Base-by-base conservation (phyloP, 1,139 yeast genomes). In the Blastobotrys buckinghamii region DNA sequence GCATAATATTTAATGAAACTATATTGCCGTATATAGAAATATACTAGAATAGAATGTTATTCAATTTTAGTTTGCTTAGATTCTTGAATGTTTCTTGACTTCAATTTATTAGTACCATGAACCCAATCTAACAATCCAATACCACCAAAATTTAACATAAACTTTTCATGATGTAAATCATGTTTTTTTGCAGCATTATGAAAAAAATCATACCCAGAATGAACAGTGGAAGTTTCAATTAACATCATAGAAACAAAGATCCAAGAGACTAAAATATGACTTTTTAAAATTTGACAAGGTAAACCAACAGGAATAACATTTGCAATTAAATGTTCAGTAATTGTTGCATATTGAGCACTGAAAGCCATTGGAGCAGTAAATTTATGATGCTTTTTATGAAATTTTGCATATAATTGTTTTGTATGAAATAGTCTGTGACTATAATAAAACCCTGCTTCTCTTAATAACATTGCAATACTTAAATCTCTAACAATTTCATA, bases 131-230 rank as follows among this genome's bases (percentile, higher is more conserved):
- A 46, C 15, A 57, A 26, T 1, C 60, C 59, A 26, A 57, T 35
- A 9, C 50, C 54, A 5, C 60, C 60, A 48, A 52, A 57, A 37
- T 57, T 49, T 34, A 54, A 39, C 39, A 50, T 42, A 38, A 58
- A 58, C 50, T 55, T 55, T 39, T 57, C 61, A 36, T 58, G 61
- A 35, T 58, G 61, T n/a, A 54, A 45, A 42, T 58, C 61, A 33
- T 58, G 61, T 32, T 50, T 45, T 40, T 44, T 50, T 10, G 61
- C 59, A n/a, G 43, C 45, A 5, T 48, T 50, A 2, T 36, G 40
- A 39, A 56, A 53, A 39, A 58, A 58, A 37, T 56, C 60, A 39
- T 52, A 58, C 2, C 61, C 61, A 3, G 56, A 50, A 43, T 58
- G 61, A 9, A 56, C 59, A 10, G 54, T 49, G 6, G 61, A 47